Evolutionary conservation across 1,139 yeast genomes (phyloP).

Genomic region (Candida freyschussii): DNA sequence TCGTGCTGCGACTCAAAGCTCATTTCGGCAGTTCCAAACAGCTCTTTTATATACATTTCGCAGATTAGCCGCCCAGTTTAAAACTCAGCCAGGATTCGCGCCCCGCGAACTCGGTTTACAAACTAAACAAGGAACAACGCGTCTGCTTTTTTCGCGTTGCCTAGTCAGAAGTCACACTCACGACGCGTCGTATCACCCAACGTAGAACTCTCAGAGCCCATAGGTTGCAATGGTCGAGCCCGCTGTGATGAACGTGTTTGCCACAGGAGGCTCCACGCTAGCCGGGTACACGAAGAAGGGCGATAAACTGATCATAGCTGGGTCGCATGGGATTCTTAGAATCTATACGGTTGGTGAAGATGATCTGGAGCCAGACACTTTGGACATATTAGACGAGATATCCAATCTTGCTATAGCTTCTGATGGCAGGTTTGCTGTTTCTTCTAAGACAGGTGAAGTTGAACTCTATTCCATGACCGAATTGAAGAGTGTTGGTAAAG

Average conservation of each 20-base stretch:
- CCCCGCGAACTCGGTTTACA: too few relatives aligned
- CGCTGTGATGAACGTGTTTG: constrained; percentile 18
- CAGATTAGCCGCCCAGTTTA: too few relatives aligned
- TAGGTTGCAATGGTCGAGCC: constrained; percentile 15
- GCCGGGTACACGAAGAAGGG: constrained; percentile 35
- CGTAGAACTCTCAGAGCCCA: too few relatives aligned
- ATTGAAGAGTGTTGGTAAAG: constrained; percentile 10
- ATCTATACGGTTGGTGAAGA: constrained; percentile 42
- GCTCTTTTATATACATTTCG: background rate
- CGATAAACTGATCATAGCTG: constrained; percentile 43
- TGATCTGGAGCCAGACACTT: constrained; percentile 49
- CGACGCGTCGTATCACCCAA: too few relatives aligned
- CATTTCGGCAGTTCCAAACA: background rate
- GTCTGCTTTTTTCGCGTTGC: too few relatives aligned
- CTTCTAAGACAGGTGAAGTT: constrained; percentile 32
- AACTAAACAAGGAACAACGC: too few relatives aligned
- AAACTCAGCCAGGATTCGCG: too few relatives aligned
- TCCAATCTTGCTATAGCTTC: constrained; percentile 27
- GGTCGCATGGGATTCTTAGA: constrained; percentile 47
- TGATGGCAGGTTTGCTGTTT: constrained; percentile 23
- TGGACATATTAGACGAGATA: constrained; percentile 42
- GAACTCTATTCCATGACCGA: constrained; percentile 28
- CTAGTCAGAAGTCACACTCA: too few relatives aligned
- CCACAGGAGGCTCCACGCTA: constrained; percentile 31
- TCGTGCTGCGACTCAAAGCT: constrained; percentile 20